These are phyloP conservation scores for Hypoxylon trugodes DNA, from an alignment of 495 filamentous ascomycete genomes.

Conservation along the genomic window DNA sequence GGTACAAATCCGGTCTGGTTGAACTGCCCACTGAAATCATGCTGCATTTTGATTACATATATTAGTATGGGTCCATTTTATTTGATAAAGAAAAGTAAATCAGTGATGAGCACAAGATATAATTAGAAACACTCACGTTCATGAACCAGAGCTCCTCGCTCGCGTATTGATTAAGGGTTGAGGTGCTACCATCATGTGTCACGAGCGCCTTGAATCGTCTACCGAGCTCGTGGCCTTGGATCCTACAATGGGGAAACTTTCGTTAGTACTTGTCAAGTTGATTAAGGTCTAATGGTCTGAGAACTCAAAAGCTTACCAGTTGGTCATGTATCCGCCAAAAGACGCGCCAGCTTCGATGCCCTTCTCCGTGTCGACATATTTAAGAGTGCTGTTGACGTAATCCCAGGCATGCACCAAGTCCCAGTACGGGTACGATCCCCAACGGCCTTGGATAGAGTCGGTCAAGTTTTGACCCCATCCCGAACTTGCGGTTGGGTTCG, in stretches of 20 bases:
- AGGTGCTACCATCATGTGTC: constrained; percentile 79
- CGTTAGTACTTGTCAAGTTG: constrained; percentile 18
- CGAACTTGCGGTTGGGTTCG: constrained; percentile 77
- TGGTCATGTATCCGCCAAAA: constrained; percentile 72
- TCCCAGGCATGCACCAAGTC: constrained; percentile 68
- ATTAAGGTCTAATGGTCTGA: background rate
- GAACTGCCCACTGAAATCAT: constrained; percentile 51
- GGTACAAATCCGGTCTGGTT: constrained; percentile 66
- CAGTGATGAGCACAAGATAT: too few species aligned
- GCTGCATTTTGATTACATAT: too few species aligned
- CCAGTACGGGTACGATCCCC: constrained; percentile 57
- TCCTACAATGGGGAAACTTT: constrained; percentile 53
- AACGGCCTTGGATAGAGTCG: constrained; percentile 69
- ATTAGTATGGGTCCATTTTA: too few species aligned
- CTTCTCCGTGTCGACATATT: constrained; percentile 71
- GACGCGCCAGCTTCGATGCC: constrained; percentile 74
- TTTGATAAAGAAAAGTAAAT: too few species aligned
- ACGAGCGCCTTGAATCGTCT: constrained; percentile 77
- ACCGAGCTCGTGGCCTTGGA: constrained; percentile 62
- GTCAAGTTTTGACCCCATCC: constrained; percentile 75
- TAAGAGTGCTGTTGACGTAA: constrained; percentile 63
- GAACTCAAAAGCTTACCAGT: constrained; percentile 45
- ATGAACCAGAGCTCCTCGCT: constrained; percentile 77
- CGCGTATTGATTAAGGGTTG: constrained; percentile 66
- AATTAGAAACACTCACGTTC: too few species aligned